Evolutionary conservation across 2,329 filamentous ascomycete genomes (phyloP), one percentile per base, ranked within the genome.

Genomic region (Plectosphaerella plurivora): DNA sequence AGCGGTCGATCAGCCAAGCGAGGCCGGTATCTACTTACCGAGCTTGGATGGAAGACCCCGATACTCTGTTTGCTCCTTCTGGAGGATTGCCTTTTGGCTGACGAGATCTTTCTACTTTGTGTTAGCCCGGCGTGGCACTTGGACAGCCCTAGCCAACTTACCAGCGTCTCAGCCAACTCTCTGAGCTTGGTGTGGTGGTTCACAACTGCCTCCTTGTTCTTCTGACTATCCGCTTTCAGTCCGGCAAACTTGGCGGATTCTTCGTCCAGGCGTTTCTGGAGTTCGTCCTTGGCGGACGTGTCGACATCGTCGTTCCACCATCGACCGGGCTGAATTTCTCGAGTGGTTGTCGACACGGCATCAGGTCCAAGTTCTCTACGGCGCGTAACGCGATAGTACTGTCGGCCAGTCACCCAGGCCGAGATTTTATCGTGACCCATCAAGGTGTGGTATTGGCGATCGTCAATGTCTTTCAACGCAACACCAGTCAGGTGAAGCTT

Each of bases 251-350:
- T 74, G 4, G 60, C 63, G 51, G 70, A 67, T 2, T 76, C 55
- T 45, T 81, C 76, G 0, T 60, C 55, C 1, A 87, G 68, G 7
- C 74, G 77, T 15, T 74, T 73, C 54, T 83, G 74, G 15, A 94
- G 66, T 49, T 84, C 78, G 14, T 72, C 68, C 65, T 88, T 90
- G 54, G 81, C 85, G 20, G 81, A 73, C 4, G 72, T 71, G 63
- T 96, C 89, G 7, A 91, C 79, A 55, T 89, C 84, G 45, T 91
- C 84, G 1, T 86, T 91, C 85, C 94, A 97, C 62, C 81, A 82
- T 36, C 65, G 73, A 5, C 90, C 90, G 2, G 68, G 70, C 15
- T 68, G 74, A 14, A 97, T 72, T 51, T 74, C 73, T 36, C 76
- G 81, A 14, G 88, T 84, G 20, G 78, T 75, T 1, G 88, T 91